These are phyloP conservation scores for Sugiyamaella lignohabitans DNA, from an alignment of 805 yeast species.

Conservation along the genomic window DNA sequence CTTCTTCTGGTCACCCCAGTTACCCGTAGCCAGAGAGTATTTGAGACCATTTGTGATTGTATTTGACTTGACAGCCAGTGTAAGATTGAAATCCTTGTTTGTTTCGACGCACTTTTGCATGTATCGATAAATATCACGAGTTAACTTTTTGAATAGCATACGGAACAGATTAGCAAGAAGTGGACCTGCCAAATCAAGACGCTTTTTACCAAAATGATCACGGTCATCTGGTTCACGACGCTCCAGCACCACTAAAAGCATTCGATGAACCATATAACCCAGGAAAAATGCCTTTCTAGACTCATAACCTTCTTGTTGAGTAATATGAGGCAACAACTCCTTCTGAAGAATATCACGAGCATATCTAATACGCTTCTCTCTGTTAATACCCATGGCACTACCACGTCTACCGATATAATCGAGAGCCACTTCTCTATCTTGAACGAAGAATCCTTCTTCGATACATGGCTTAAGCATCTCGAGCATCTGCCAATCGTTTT, in stretches of 20 bases:
- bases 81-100: slow-evolving; percentile 92
- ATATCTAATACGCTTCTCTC: slow-evolving; percentile 96
- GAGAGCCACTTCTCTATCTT: slow-evolving; percentile 95
- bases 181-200: slow-evolving; percentile 98
- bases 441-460: slow-evolving; percentile 97
- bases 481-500: slow-evolving; percentile 98
- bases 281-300: slow-evolving; percentile 94
- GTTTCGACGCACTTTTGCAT: slow-evolving; percentile 99
- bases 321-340: slow-evolving; percentile 93
- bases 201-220: slow-evolving; percentile 98
- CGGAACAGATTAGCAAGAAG: slow-evolving; percentile 92
- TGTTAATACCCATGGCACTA: slow-evolving; percentile 89
- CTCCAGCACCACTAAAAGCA: slow-evolving; percentile 90
- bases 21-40: slow-evolving; percentile 97
- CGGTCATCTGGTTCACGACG: slow-evolving; percentile 98
- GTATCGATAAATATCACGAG: slow-evolving; percentile 94
- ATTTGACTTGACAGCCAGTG: slow-evolving; percentile 93
- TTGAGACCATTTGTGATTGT: slow-evolving; percentile 96
- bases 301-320: slow-evolving; percentile 95
- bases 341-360: slow-evolving; percentile 95
- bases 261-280: slow-evolving; percentile 96
- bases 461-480: slow-evolving; percentile 99
- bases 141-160: slow-evolving; percentile 84
- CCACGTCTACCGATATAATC: slow-evolving; percentile 99
- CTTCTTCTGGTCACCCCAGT: slow-evolving; percentile 99